Evolutionary conservation across 305 asterid species (phyloP), one percentile per base, ranked within the genome.

Genomic region (Fraxinus ornus): DNA sequence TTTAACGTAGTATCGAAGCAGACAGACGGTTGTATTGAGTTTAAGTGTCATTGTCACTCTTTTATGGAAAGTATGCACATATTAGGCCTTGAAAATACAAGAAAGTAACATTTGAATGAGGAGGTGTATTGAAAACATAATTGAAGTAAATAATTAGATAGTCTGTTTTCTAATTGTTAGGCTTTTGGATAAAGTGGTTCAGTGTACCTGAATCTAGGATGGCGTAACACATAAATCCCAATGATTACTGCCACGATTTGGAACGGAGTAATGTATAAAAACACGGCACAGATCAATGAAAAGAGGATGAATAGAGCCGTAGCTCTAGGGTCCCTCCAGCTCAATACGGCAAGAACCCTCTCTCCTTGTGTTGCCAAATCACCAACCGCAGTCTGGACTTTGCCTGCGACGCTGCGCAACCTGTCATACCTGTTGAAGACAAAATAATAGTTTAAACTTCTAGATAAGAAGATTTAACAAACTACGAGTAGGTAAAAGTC

Each of bases 241-340:
- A 83, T 33, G 13, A 94, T 90, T 84, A 96, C 86, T 0, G 97
- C 97, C 21, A 94, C 92, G n/a, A 93, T 91, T 81, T 93, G 98
- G 77, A 96, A 96, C 0, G 98, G 99, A 60, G 98, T 92, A 26
- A 96, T 97, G 71, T 96, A 96, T 62, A 96, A 88, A 83, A 93
- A 86, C 81, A 96, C 95, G 6, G 98, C 99, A 84, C 88, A 89
- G 75, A 91, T 80, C 89, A 96, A 85, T 28, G 98, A 90, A 41
- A 93, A 83, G 64, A 94, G 85, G 41, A 94, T 89, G 84, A 96
- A 90, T 52, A 94, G 88, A 3, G 95, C 97, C 0, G 99, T 93
- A 12, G 98, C 98, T 86, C 99, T 88, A 0, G 98, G 98, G 83
- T 96, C 99, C 82, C 99, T 88, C 99, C 99, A 96, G 87, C 97